Percentiles rank a stretch among this genome's conserved stretches.
Conservation (phyloP, 306 rosid genomes). For the Hylodesmum podocarpum region DNA sequence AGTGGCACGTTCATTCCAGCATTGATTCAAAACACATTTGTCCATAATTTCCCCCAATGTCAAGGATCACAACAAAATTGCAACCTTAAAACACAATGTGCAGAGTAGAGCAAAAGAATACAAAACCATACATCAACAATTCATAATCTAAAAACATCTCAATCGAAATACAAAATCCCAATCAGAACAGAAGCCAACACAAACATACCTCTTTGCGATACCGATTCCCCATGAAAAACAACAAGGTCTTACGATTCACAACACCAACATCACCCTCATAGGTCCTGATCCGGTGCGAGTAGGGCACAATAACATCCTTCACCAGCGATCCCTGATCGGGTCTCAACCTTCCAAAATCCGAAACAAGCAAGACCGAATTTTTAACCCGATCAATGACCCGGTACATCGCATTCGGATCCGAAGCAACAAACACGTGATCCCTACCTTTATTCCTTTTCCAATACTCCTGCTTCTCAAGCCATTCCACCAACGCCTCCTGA, state of each 20-base stretch:
- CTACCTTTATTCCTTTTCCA: slow-evolving; percentile 80
- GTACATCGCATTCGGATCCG: slow-evolving; percentile 88
- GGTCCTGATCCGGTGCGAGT: slow-evolving; percentile 70
- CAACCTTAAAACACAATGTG: too few relatives aligned
- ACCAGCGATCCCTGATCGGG: slow-evolving; percentile 83
- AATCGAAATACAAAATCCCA: not conserved
- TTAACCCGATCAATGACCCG: slow-evolving; percentile 62
- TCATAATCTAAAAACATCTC: not conserved
- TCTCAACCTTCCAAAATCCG: slow-evolving; percentile 83
- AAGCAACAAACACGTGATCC: slow-evolving; percentile 87
- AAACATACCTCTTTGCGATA: slow-evolving; percentile 97
- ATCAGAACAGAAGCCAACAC: not conserved
- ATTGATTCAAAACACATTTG: not conserved
- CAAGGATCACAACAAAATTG: not conserved
- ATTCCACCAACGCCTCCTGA: slow-evolving; percentile 76
- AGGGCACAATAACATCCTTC: slow-evolving; percentile 85
- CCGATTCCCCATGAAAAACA: slow-evolving; percentile 96
- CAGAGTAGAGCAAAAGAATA: not conserved
- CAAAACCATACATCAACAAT: not conserved
- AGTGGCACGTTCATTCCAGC: not conserved
- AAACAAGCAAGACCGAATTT: slow-evolving; percentile 64
- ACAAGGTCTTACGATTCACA: slow-evolving; percentile 57
- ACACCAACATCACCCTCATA: slow-evolving; percentile 55
- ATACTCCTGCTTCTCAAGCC: slow-evolving; percentile 79
- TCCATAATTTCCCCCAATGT: not conserved